These are phyloP conservation scores for Globisporangium parvum DNA, from an alignment of 352 stramenopile genomes.

Conservation along the genomic window DNA sequence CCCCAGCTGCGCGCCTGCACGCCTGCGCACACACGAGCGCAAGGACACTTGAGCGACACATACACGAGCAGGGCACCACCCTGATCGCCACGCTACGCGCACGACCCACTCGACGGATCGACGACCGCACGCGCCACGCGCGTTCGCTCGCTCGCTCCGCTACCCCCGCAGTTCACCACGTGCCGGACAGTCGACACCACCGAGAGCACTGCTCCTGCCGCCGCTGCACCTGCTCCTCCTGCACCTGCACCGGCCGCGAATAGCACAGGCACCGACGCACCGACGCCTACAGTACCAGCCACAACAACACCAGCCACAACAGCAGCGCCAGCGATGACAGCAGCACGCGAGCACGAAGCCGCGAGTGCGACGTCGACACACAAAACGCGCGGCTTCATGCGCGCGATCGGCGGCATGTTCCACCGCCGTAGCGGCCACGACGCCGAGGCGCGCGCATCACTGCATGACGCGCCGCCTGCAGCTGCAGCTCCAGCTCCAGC, in stretches of 20 bases:
- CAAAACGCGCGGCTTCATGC: constrained; percentile 41
- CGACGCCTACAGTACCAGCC: too few relatives aligned
- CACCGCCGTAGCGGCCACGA: constrained; percentile 23
- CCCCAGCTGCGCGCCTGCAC: too few relatives aligned
- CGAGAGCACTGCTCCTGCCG: constrained; percentile 4
- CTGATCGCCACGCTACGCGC: too few relatives aligned
- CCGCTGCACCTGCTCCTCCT: background rate
- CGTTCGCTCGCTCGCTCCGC: constrained; percentile 1
- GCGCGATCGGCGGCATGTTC: constrained; percentile 42
- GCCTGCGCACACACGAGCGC: too few relatives aligned
- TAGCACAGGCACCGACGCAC: background rate
- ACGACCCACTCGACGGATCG: too few relatives aligned
- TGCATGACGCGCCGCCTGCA: background rate
- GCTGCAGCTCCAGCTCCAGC: too few relatives aligned
- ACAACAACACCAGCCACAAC: constrained; percentile 4
- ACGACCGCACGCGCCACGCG: too few relatives aligned
- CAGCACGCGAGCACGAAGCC: background rate
- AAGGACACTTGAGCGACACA: too few relatives aligned
- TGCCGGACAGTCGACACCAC: constrained; percentile 10
- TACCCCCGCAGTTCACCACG: constrained; percentile 10
- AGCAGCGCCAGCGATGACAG: background rate
- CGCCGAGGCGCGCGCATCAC: constrained; percentile 13
- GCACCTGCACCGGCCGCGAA: background rate
- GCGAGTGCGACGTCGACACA: constrained; percentile 2
- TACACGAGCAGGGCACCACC: too few relatives aligned